Percentiles rank a stretch among this genome's conserved stretches.
phyloP scores from a whole-genome alignment of 2,329 filamentous ascomycete genomes.

The Drechslerella stenobrocha region DNA sequence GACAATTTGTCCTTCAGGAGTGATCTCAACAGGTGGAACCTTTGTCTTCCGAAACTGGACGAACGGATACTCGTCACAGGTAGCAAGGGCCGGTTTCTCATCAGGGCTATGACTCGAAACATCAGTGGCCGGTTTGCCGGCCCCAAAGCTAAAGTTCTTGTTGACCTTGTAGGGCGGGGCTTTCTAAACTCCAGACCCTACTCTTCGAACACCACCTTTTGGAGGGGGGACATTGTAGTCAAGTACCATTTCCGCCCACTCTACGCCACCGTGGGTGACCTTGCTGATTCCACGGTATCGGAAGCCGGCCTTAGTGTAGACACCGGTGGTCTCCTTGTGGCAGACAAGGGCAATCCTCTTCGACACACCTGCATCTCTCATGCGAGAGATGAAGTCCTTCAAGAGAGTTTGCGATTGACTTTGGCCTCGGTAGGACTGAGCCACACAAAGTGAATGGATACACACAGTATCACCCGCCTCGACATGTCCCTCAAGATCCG shows the following conservation, averaged over 20 bases:
- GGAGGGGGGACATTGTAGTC: slow-evolving; percentile 23
- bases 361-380: slow-evolving; percentile 41
- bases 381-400: slow-evolving; percentile 35
- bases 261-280: slow-evolving; percentile 30
- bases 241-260: slow-evolving; percentile 39
- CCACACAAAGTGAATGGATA: slow-evolving; percentile 41
- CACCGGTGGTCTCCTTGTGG: slow-evolving; percentile 29
- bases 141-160: not conserved
- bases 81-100: too few species aligned
- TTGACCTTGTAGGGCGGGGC: not conserved
- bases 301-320: slow-evolving; percentile 37
- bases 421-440: slow-evolving; percentile 23
- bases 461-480: slow-evolving; percentile 39
- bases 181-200: not conserved
- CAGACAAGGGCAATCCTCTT: slow-evolving; percentile 38
- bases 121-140: not conserved
- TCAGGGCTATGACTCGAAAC: too few species aligned
- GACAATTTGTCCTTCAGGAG: slow-evolving; percentile 2
- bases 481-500: slow-evolving; percentile 32
- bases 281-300: slow-evolving; percentile 18
- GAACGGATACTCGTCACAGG: not conserved
- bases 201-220: not conserved
- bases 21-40: not conserved
- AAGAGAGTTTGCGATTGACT: slow-evolving; percentile 35
- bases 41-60: not conserved